These are phyloP conservation scores for Apiotrichum sp. DNA, from an alignment of 1,284 basidiomycete species.

Conservation along the genomic window DNA sequence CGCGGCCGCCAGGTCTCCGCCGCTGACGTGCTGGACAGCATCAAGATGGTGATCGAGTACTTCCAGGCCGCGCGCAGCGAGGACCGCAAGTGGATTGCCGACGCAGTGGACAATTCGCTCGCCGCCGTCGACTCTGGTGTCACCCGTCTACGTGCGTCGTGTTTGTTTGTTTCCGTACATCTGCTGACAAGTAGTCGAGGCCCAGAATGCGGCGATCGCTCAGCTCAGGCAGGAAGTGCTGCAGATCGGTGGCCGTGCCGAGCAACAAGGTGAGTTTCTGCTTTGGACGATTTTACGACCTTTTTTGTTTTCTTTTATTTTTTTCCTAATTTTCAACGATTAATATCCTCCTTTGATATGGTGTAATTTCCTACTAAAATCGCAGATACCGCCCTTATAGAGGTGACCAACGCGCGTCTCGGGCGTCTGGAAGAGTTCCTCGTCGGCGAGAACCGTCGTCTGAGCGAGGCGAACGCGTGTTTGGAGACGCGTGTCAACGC, in stretches of 20 bases:
- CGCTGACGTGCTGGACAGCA: neutral
- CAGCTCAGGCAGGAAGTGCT: neutral
- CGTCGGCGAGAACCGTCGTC: neutral
- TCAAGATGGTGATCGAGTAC: conserved; percentile 1
- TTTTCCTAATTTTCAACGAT: no score
- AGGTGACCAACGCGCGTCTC: neutral
- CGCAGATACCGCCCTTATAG: neutral
- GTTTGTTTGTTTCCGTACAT: neutral
- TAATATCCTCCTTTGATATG: no score
- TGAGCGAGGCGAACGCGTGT: neutral
- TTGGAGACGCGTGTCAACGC: no score
- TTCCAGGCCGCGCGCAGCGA: neutral
- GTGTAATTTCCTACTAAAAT: neutral
- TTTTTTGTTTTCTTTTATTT: no score
- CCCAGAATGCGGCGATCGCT: neutral
- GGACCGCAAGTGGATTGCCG: neutral
- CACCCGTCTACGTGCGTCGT: neutral
- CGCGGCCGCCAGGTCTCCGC: neutral
- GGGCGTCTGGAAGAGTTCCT: neutral
- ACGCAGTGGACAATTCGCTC: neutral
- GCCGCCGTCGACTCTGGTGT: neutral
- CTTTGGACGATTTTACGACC: no score
- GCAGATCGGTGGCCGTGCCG: neutral
- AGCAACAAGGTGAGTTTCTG: neutral
- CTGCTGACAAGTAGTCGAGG: neutral